Evolutionary conservation across 768 basidiomycete species (phyloP).

Genomic region (Clitopilus passeckerianus): DNA sequence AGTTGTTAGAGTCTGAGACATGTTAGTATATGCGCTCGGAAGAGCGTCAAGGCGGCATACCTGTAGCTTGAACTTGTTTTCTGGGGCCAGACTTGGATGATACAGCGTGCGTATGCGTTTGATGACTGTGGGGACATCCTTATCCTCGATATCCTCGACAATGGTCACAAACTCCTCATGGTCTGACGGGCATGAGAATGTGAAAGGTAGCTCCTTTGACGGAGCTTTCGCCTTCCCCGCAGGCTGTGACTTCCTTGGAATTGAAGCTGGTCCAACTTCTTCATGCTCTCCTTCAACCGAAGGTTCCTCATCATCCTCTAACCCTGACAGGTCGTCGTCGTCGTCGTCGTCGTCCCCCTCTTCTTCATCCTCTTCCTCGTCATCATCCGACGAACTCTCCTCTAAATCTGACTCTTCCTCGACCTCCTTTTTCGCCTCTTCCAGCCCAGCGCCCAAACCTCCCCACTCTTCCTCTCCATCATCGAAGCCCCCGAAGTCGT

Average conservation of each 20-base stretch:
- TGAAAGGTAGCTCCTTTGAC: conserved; percentile 77
- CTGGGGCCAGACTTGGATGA: conserved; percentile 87
- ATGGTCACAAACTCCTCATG: conserved; percentile 92
- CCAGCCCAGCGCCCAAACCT: conserved; percentile 38
- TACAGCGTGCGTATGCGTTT: conserved; percentile 88
- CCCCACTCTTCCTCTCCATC: conserved; percentile 33
- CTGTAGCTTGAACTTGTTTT: conserved; percentile 91
- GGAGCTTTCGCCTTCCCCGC: conserved; percentile 26
- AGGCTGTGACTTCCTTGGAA: conserved; percentile 21
- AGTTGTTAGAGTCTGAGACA: conserved; percentile 55
- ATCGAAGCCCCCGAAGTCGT: conserved; percentile 55
- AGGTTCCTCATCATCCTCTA: conserved; percentile 37
- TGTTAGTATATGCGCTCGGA: background rate
- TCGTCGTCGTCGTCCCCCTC: conserved; percentile 30
- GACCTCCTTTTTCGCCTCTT: conserved; percentile 24
- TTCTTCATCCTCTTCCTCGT: conserved; percentile 24
- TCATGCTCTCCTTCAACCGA: conserved; percentile 40
- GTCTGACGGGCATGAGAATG: conserved; percentile 81
- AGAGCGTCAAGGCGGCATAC: conserved; percentile 32
- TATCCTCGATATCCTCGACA: conserved; percentile 62
- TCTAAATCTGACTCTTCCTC: conserved; percentile 13
- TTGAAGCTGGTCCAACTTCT: conserved; percentile 25
- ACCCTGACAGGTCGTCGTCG: conserved; percentile 29
- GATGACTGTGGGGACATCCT: conserved; percentile 73
- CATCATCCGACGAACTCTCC: conserved; percentile 31